Base-by-base conservation (phyloP, 148 eudicot genomes). In the Beta vulgaris region DNA sequence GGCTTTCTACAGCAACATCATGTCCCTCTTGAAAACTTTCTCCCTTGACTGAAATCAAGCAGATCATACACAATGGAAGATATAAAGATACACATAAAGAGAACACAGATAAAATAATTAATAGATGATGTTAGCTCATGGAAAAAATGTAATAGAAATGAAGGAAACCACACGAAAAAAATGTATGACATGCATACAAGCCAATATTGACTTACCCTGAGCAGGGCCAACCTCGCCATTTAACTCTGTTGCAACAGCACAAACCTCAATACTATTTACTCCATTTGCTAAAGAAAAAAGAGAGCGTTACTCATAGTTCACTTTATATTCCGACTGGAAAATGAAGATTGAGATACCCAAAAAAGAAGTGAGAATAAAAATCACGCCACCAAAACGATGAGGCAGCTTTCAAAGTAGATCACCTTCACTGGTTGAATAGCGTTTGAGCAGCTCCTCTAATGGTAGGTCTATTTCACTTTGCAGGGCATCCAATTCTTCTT, bases 381-480 rank as follows among this genome's bases (percentile, higher is more conserved):
- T 0, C 25, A 72, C 15, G 66, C 36, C 7, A 72, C 46, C 57
- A 68, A 37, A 53, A 49, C 48, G 59, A 43, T 23, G 23, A n/a
- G 43, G 51, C 59, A 44, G 31, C 73, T 46, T 61, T 42, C 11
- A 49, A 26, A 36, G 48, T 28, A 53, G 63, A 76, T 71, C 72
- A 93, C 96, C 93, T 87, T 84, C 84, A 58, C 60, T 78, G 61
- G 75, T 71, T 25, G 85, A 77, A 81, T 92, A 92, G 55, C 90
- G 89, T 71, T 86, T 89, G 35, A 96, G 93, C 60, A 96, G 78
- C 91, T 89, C 97, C 75, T 91, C 93, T 5, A 96, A 81, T 64
- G 99, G 99, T 77, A 96, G 64, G 77, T 92, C 97, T 61, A 82
- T 81, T 88, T 96, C 99, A 85, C 84, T 77, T 61, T 89, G 90